Conservation (phyloP, 2,329 filamentous ascomycete species). For the Seiridium unicorne region DNA sequence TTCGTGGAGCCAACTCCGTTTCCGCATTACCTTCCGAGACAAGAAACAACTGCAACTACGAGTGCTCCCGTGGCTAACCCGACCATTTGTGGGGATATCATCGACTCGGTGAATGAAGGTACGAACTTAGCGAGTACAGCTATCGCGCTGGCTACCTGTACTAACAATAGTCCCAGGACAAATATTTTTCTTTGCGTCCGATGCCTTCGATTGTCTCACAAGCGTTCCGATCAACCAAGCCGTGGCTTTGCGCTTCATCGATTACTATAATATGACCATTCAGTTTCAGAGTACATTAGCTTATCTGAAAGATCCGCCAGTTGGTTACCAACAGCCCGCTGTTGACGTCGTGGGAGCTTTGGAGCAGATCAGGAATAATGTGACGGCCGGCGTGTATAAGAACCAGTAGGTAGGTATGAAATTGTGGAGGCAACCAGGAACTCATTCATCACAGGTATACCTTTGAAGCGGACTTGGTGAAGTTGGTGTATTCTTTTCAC, state of each 20-base stretch:
- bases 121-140: background rate
- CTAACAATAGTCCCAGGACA: background rate
- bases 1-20: no score
- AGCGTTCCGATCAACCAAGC: constrained; percentile 43
- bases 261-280: constrained; percentile 42
- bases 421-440: background rate
- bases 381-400: constrained; percentile 27
- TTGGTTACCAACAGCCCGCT: constrained; percentile 37
- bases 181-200: constrained; percentile 13
- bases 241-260: constrained; percentile 39
- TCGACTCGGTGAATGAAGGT: background rate
- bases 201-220: constrained; percentile 38
- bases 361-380: constrained; percentile 25
- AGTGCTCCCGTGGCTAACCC: background rate
- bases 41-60: background rate
- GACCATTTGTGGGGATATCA: background rate
- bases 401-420: constrained; percentile 24
- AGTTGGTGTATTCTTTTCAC: constrained; percentile 28
- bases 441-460: constrained; percentile 13
- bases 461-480: constrained; percentile 33
- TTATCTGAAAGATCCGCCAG: constrained; percentile 37
- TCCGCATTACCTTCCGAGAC: background rate
- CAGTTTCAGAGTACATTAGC: constrained; percentile 42
- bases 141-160: background rate
- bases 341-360: constrained; percentile 31